A percentile compares a stretch with the other conserved stretches of the same genome.
phyloP scores from a whole-genome alignment of 2,329 filamentous ascomycete genomes.

The Colletotrichum liaoningense region DNA sequence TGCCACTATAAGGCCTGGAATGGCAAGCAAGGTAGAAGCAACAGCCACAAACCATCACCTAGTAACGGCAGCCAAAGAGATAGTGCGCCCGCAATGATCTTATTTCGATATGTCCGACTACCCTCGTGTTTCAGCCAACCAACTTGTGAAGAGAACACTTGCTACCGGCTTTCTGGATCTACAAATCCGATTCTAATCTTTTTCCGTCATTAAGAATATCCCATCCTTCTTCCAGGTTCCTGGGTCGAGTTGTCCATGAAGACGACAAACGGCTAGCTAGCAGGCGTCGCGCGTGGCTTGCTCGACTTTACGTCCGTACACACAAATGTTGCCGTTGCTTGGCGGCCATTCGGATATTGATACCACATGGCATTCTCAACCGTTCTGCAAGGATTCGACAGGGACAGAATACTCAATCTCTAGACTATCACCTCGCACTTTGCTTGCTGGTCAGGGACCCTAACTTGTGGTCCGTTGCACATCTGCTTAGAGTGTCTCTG shows the following conservation, averaged over 20 bases:
- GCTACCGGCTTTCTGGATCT: not conserved
- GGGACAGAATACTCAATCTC: not conserved
- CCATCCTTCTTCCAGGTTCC: not conserved
- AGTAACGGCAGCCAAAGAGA: not conserved
- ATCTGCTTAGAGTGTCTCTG: not conserved
- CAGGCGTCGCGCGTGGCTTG: not conserved
- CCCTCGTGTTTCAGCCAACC: not conserved
- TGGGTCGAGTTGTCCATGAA: not conserved
- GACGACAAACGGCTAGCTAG: not conserved
- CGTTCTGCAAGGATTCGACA: not conserved
- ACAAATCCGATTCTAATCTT: not conserved
- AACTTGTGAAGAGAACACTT: not conserved
- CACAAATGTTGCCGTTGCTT: conserved; percentile 11
- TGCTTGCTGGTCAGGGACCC: too few species aligned
- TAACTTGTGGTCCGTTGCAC: not conserved
- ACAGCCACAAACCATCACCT: not conserved
- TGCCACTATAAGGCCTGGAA: not conserved
- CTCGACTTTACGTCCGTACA: conserved; percentile 33
- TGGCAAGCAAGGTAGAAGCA: not conserved
- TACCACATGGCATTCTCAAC: conserved; percentile 31
- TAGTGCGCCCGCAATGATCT: not conserved
- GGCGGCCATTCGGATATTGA: conserved; percentile 2
- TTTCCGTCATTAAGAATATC: not conserved
- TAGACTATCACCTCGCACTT: not conserved
- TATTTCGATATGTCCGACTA: not conserved